These are phyloP conservation scores for Podaxis carcinomalis DNA, from an alignment of 768 basidiomycete genomes.

Conservation along the genomic window DNA sequence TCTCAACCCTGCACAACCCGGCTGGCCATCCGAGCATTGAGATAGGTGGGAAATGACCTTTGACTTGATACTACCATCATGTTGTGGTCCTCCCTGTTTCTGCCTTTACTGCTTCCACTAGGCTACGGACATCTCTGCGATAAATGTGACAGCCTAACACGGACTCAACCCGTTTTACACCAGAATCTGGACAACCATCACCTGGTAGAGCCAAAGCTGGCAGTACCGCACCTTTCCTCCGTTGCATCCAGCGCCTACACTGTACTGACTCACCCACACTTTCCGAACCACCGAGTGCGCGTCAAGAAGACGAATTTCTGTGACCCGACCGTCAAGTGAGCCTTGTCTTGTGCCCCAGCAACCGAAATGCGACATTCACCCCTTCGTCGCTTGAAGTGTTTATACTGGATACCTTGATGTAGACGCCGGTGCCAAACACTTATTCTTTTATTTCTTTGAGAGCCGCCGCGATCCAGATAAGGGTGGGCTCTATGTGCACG, in stretches of 20 bases:
- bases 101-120: background rate
- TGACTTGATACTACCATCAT: conserved; percentile 2
- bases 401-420: conserved; percentile 63
- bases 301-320: conserved; percentile 56
- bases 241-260: conserved; percentile 23
- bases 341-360: background rate
- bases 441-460: conserved; percentile 83
- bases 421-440: conserved; percentile 47
- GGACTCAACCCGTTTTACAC: background rate
- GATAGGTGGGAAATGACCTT: background rate
- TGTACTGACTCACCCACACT: conserved; percentile 39
- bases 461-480: conserved; percentile 55
- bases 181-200: background rate
- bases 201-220: background rate
- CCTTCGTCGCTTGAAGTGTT: background rate
- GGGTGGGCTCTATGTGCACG: conserved; percentile 16
- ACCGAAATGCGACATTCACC: background rate
- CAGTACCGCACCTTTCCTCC: background rate
- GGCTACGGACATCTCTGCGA: background rate
- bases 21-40: background rate
- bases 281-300: conserved; percentile 49
- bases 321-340: conserved; percentile 51
- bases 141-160: background rate
- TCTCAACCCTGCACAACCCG: background rate
- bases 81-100: background rate